Evolutionary conservation across 192 early-diverging fungal genomes (phyloP), one percentile per base, ranked within the genome.

Genomic region (Podila minutissima): DNA sequence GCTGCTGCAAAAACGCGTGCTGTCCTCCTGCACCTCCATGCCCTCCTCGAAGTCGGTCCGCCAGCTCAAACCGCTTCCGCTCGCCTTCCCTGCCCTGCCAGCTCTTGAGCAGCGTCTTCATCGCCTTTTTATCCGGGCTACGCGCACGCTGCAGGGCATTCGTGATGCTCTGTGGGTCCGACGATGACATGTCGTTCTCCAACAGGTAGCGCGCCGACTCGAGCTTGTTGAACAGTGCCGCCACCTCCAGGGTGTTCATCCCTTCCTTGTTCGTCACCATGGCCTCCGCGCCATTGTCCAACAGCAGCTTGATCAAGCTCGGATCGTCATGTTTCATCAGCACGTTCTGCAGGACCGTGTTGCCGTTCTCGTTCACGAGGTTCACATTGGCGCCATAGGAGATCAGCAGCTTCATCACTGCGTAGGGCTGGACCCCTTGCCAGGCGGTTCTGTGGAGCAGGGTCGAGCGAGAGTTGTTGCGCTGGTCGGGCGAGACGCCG

Each of bases 281-380:
- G 2, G 77, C 55, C 57, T 81, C 77, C 5, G 77, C 77, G 1
- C 77, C 77, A 26, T 72, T 73, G 12, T 81, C 77, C 22, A 81
- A 49, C 0, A 81, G 67, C 19, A 81, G 24, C 57, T 81, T 81
- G 46, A 81, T 50, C 17, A 81, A 50, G 1, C 48, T 32, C 3
- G 77, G 77, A 33, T 81, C 71, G n/a, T 81, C 77, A n/a, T 81
- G 77, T 51, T 81, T 81, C 77, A 81, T 73, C 51, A 81, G 35
- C 22, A 73, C 67, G 33, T 81, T 81, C 58, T 81, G 77, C 28
- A 81, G 38, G 41, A 81, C 77, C 0, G 71, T 73, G 46, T 81
- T 81, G n/a, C 77, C 77, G 33, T 81, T 72, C 46, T 67, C 71
- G 37, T 81, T 81, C 0, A 71, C 62, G 4, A 81, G 62, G 24